Base-by-base conservation (phyloP, 2,329 filamentous ascomycete species). In the Lasiodiplodia sp. region DNA sequence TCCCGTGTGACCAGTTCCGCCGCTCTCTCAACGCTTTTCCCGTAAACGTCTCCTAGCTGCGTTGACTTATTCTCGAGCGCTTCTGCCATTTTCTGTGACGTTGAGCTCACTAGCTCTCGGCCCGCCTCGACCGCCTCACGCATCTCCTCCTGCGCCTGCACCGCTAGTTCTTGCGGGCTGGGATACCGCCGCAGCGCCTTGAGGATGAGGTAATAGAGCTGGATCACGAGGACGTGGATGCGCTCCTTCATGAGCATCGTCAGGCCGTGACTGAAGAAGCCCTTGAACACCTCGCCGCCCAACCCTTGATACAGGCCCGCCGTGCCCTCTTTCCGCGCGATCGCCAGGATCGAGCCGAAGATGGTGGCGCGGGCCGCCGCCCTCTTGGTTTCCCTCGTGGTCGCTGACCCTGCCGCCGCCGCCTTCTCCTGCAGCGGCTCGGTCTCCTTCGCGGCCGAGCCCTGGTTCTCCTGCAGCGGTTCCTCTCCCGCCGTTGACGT, bases 211-310 rank as follows among this genome's bases (percentile, higher is more conserved):
- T 92, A 91, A 79, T 95, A 96, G 4, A 90, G 74, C 71, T 88
- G 87, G 69, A 96, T 87, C 68, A 97, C 87, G 18, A 90, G 78
- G 34, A 87, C 84, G 77, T 97, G 92, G 10, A 96, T 87, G 5
- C 87, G 82, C 68, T 95, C 92, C 79, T 97, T 97, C 69, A 92
- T 88, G 66, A 95, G 82, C 92, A 97, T 97, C 0, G 93, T 95
- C 64, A 94, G 86, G 0, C 94, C 94, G 74, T 97, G 93, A 25
- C 89, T 90, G 74, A 97, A 90, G 81, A 97, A 96, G 0, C 92
- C 91, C 74, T 94, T 94, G 10, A 94, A 79, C 3, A 97, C 84
- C 79, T 96, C 92, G 4, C 90, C 92, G 16, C 85, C 85, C 0
- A 97, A 82, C 5, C 93, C 94, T 60, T 91, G 88, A 76, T 96